Conservation (phyloP, 768 basidiomycete species). For the Candolleomyces eurysporus region DNA sequence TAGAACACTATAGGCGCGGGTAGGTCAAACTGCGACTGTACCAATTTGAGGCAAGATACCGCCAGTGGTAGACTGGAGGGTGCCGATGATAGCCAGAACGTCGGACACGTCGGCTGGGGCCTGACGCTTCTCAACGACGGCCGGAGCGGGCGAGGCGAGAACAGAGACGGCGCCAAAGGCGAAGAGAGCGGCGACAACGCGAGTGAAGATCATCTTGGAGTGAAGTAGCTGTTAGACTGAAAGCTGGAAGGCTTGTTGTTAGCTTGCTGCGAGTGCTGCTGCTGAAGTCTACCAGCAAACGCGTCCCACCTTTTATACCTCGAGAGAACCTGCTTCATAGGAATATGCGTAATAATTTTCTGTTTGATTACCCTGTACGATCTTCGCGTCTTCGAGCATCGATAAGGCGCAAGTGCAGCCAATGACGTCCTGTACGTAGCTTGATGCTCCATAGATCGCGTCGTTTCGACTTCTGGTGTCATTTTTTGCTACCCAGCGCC, state of each 20-base stretch:
- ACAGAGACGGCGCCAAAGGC: conserved; percentile 7
- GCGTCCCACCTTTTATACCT: background rate
- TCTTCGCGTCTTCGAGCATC: background rate
- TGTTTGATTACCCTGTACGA: background rate
- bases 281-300: background rate
- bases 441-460: background rate
- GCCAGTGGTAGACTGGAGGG: background rate
- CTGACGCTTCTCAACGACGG: conserved; percentile 3
- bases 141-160: background rate
- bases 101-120: background rate
- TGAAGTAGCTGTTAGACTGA: background rate
- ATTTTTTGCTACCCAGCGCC: background rate
- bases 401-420: background rate
- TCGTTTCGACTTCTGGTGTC: background rate
- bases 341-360: background rate
- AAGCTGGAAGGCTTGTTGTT: background rate
- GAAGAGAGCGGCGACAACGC: conserved; percentile 5
- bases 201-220: conserved; percentile 2
- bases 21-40: background rate
- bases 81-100: conserved; percentile 2
- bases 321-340: background rate
- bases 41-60: conserved; percentile 12
- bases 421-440: background rate
- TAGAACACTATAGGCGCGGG: background rate
- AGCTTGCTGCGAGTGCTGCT: background rate